These are phyloP conservation scores for Cladosporium sp. DNA, from an alignment of 2,329 filamentous ascomycete genomes.

Conservation along the genomic window DNA sequence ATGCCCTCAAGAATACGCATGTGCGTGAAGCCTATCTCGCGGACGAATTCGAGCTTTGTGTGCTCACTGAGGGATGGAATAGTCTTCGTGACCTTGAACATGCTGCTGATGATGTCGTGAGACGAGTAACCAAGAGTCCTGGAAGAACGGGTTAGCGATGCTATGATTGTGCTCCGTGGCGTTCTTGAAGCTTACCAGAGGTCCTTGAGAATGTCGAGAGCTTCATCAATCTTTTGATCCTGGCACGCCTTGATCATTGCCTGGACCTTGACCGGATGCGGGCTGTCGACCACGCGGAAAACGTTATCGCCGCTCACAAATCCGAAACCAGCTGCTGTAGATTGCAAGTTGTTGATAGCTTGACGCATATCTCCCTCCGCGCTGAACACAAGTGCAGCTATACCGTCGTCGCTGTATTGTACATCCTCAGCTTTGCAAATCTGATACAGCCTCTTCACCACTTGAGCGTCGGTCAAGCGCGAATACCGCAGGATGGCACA, in stretches of 20 bases:
- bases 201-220: slow-evolving; percentile 79
- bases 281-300: slow-evolving; percentile 93
- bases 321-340: slow-evolving; percentile 85
- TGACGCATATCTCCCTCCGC: slow-evolving; percentile 98
- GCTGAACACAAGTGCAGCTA: slow-evolving; percentile 93
- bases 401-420: slow-evolving; percentile 82
- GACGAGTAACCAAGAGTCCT: slow-evolving; percentile 88
- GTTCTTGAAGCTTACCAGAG: slow-evolving; percentile 61
- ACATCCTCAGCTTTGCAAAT: slow-evolving; percentile 91
- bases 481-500: slow-evolving; percentile 95
- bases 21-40: slow-evolving; percentile 95
- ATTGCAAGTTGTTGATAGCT: slow-evolving; percentile 97
- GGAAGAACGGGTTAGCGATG: not conserved
- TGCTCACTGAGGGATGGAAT: slow-evolving; percentile 89
- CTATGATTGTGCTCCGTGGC: not conserved
- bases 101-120: slow-evolving; percentile 97
- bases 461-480: slow-evolving; percentile 82
- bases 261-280: slow-evolving; percentile 96
- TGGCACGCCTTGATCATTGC: slow-evolving; percentile 97
- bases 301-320: slow-evolving; percentile 98
- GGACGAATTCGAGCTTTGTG: slow-evolving; percentile 88
- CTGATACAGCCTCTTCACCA: slow-evolving; percentile 84
- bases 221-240: slow-evolving; percentile 82
- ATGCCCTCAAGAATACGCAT: slow-evolving; percentile 99
- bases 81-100: slow-evolving; percentile 98